Evolutionary conservation across 2,329 filamentous ascomycete genomes (phyloP), one percentile per base, ranked within the genome.

Genomic region (Corniculantispora saksenae): DNA sequence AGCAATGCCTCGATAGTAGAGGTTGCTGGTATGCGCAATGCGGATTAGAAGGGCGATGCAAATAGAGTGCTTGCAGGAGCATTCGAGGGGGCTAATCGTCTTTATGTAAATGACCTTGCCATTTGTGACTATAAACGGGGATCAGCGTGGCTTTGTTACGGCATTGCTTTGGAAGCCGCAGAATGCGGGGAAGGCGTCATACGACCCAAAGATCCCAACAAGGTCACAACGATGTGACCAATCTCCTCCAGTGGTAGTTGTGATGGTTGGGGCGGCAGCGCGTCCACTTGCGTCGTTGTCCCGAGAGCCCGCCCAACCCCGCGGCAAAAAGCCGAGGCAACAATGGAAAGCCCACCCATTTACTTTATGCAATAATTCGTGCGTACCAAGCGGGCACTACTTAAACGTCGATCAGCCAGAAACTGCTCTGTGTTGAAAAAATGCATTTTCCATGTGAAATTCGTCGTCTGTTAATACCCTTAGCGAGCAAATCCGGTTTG

Each of bases 191-290:
- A 53, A 53, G 10, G 4, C 25, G 25, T 23, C 48, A 47, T 62
- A 8, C 13, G 32, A n/a, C n/a, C 23, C 51, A 19, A 25, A 29
- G 7, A 35, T 53, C 27, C 51, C 60, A 62, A 62, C 50, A 62
- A 47, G 50, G 9, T n/a, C 17, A n/a, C 35, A 12, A 40, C 29
- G 21, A 47, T 29, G 13, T 27, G 23, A 3, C 2, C 21, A 43
- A 15, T 15, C 23, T 25, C 10, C n/a, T 48, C n/a, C 7, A 47
- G 35, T 17, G 12, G 27, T n/a, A 54, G 2, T 45, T n/a, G 17
- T 45, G 23, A 47, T 13, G n/a, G 58, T 61, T 63, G 61, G 61
- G 61, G 61, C 61, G 61, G 61, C 61, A 62, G 50, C 19, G 50
- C 58, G 47, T 27, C 2, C 47, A 32, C 51, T 57, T 57, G 61